Conservation (phyloP, 768 basidiomycete species). For the Exidia glandulosa region DNA sequence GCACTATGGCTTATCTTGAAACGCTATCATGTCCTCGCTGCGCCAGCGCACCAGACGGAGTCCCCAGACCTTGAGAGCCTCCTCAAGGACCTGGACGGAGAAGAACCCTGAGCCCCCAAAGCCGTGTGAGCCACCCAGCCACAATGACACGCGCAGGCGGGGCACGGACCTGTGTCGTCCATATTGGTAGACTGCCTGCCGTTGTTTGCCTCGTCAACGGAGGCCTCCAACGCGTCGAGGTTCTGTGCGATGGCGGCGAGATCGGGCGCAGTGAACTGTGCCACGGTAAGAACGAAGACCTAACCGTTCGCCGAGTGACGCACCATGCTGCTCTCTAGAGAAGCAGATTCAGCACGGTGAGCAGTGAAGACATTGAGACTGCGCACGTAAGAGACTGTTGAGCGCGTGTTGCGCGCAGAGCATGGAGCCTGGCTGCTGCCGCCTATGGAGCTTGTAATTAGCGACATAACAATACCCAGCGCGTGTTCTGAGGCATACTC, state of each 20-base stretch:
- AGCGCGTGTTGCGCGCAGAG: conserved; percentile 83
- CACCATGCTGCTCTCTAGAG: conserved; percentile 38
- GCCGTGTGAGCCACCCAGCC: neutral
- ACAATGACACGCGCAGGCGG: no score
- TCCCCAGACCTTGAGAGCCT: conserved; percentile 76
- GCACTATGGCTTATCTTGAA: conserved; percentile 71
- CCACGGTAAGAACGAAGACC: conserved; percentile 4
- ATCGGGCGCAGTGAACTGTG: conserved; percentile 69
- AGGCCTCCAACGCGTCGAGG: conserved; percentile 55
- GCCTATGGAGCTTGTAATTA: neutral
- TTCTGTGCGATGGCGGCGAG: conserved; percentile 61
- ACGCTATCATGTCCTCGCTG: conserved; percentile 66
- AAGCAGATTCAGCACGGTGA: neutral
- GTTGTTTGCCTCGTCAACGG: conserved; percentile 35
- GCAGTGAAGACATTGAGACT: neutral
- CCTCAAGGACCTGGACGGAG: conserved; percentile 80
- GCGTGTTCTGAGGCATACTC: conserved; percentile 27
- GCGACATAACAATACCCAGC: neutral
- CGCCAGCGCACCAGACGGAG: conserved; percentile 80
- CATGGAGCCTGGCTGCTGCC: conserved; percentile 67
- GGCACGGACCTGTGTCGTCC: conserved; percentile 73
- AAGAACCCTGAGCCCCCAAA: conserved; percentile 58
- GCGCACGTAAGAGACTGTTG: conserved; percentile 68
- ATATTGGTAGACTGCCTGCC: conserved; percentile 58
- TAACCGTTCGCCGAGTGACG: conserved; percentile 13